Conservation (phyloP, 345 rosid genomes). For the Euphorbia lathyris region DNA sequence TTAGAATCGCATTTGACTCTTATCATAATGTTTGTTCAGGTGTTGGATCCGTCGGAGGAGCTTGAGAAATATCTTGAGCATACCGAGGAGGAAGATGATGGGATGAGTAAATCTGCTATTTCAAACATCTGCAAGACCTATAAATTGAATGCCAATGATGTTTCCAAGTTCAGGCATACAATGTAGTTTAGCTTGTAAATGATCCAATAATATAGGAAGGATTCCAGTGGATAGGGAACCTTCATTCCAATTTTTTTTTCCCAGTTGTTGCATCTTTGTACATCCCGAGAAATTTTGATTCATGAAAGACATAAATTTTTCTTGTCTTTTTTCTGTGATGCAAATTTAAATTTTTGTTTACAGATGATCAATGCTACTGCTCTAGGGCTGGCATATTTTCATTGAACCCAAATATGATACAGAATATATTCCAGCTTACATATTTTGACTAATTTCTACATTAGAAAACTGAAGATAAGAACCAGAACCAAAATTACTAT, state of each 20-base stretch:
- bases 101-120: conserved; percentile 42
- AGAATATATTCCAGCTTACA: too few species aligned
- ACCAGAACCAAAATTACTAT: too few species aligned
- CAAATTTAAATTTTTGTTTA: neutral
- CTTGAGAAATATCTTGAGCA: conserved; percentile 40
- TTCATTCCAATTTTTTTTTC: neutral
- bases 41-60: conserved; percentile 66
- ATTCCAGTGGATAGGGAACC: neutral
- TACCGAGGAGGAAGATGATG: conserved; percentile 41
- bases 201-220: conserved; percentile 9
- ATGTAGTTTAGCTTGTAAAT: conserved; percentile 25
- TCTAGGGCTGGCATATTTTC: neutral
- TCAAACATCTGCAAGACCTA: conserved; percentile 55
- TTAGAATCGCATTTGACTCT: neutral
- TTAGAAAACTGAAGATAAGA: too few species aligned
- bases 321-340: neutral
- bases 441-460: too few species aligned
- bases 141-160: conserved; percentile 50
- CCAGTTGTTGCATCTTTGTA: neutral
- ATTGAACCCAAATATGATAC: too few species aligned
- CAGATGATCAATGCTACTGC: neutral
- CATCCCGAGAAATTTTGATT: neutral
- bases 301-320: neutral
- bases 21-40: conserved; percentile 27
- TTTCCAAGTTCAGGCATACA: conserved; percentile 49